Evolutionary conservation across 2,329 filamentous ascomycete species (phyloP).

Genomic region (Xylariaceae sp.): DNA sequence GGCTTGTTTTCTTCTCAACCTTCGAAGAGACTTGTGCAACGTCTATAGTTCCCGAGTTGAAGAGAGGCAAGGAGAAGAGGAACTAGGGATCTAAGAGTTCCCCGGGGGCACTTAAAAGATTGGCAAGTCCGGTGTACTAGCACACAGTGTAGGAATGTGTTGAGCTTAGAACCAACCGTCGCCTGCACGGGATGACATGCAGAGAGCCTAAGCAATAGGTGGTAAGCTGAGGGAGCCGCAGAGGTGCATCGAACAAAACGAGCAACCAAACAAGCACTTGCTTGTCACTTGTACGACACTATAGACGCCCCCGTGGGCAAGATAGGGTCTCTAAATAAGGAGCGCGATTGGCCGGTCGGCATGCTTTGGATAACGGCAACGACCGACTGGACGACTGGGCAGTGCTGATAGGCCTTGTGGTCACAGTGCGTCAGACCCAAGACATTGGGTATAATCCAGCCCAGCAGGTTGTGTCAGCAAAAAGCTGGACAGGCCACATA

Average conservation of each 20-base stretch:
- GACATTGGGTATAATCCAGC: conserved; percentile 27
- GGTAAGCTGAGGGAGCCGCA: conserved; percentile 29
- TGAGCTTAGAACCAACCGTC: conserved; percentile 25
- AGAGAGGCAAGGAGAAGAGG: conserved; percentile 27
- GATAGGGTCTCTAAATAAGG: conserved; percentile 9
- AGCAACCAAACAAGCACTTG: conserved; percentile 17
- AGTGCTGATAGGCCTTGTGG: conserved; percentile 23
- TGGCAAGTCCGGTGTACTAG: conserved; percentile 20
- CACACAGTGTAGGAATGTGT: conserved; percentile 24
- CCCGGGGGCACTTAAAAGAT: conserved; percentile 22
- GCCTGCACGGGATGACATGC: conserved; percentile 30
- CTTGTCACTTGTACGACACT: conserved; percentile 15
- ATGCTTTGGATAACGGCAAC: conserved; percentile 23
- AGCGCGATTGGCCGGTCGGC: conserved; percentile 19
- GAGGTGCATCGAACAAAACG: conserved; percentile 13
- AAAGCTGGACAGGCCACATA: no score
- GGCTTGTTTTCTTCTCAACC: conserved; percentile 18
- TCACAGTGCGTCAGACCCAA: conserved; percentile 38
- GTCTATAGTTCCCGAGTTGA: conserved; percentile 19
- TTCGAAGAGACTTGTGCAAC: conserved; percentile 22
- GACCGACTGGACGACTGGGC: conserved; percentile 26
- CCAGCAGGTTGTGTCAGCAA: no score
- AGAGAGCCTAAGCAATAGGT: conserved; percentile 26
- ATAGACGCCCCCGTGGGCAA: conserved; percentile 17
- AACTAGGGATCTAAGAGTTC: conserved; percentile 24